Conservation (phyloP, 768 basidiomycete genomes). For the Phlebiopsis flavidoalba region DNA sequence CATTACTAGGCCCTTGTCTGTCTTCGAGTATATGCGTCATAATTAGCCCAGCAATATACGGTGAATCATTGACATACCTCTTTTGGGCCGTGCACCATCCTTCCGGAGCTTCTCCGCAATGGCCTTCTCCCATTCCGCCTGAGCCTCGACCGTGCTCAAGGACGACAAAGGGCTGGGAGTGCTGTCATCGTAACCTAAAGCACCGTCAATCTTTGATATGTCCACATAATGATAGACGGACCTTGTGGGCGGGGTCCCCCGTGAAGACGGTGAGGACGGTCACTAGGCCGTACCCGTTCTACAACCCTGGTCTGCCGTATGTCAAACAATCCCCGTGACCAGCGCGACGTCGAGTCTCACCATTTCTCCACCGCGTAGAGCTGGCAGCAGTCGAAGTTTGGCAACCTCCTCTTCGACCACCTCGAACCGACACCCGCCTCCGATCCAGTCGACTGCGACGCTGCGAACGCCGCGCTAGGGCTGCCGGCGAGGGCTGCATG, state of each 20-base stretch:
- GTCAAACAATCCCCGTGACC: not conserved
- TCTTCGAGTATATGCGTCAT: constrained; percentile 31
- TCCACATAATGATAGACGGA: constrained; percentile 15
- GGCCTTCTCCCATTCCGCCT: constrained; percentile 55
- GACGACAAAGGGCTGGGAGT: constrained; percentile 42
- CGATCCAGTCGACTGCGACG: constrained; percentile 33
- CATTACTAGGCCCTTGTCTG: constrained; percentile 65
- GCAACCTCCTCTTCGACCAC: constrained; percentile 43
- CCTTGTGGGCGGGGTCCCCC: constrained; percentile 66
- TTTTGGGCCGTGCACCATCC: constrained; percentile 71
- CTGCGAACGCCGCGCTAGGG: constrained; percentile 8
- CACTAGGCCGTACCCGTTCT: constrained; percentile 53
- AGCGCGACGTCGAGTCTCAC: constrained; percentile 28
- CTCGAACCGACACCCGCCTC: constrained; percentile 41
- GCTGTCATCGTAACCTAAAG: constrained; percentile 57
- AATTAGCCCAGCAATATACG: not conserved
- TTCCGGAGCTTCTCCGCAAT: constrained; percentile 57
- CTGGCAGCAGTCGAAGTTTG: constrained; percentile 61
- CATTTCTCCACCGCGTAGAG: constrained; percentile 87
- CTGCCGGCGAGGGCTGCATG: constrained; percentile 13
- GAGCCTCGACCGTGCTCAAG: constrained; percentile 39
- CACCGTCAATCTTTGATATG: not conserved
- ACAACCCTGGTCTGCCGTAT: constrained; percentile 54
- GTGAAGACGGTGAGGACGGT: constrained; percentile 72
- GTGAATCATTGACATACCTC: constrained; percentile 33